Evolutionary conservation across 305 asterid genomes (phyloP), one percentile per base, ranked within the genome.

Genomic region (Striga hermonthica): DNA sequence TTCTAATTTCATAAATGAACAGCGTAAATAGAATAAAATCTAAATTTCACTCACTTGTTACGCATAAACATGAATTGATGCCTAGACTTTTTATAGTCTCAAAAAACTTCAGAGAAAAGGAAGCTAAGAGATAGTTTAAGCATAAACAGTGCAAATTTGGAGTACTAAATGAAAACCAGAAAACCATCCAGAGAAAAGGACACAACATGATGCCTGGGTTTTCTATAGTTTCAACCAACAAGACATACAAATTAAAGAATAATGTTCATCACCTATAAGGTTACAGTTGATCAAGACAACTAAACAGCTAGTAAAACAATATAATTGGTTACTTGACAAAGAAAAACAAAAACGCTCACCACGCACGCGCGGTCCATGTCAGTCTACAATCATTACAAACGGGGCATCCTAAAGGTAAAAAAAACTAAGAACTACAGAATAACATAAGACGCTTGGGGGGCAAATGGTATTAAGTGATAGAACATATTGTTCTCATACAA

Each of bases 191-290:
- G 2, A 22, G 31, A 22, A 22, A 22, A 22, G 31, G 1, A 22
- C 31, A 22, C 31, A 22, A 22, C 31, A 22, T 22, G 31, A 22
- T 22, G 31, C 31, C 31, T 22, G 31, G 31, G 31, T 22, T 22
- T 22, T 22, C 2, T 22, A 22, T 22, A 22, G 31, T 22, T 22
- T 22, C 31, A 22, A 22, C 31, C 31, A 22, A 22, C 31, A 22
- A 40, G 57, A 66, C 49, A 62, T 64, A 81, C 50, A 78, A 85
- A 80, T 85, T 4, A 87, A 87, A 78, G 91, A 84, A 87, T 84
- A 22, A 84, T 78, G 76, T 78, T 74, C 71, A 82, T 73, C 82
- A 64, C 67, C 69, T 75, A 79, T 72, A 71, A 78, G 72, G 52
- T 58, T 77, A 58, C 76, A 68, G 74, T 67, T 74, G 60, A 69